Percentiles rank a stretch among this genome's conserved stretches.
phyloP scores from a whole-genome alignment of 108 stramenopile genomes.

The Cyclotella kingstonii region DNA sequence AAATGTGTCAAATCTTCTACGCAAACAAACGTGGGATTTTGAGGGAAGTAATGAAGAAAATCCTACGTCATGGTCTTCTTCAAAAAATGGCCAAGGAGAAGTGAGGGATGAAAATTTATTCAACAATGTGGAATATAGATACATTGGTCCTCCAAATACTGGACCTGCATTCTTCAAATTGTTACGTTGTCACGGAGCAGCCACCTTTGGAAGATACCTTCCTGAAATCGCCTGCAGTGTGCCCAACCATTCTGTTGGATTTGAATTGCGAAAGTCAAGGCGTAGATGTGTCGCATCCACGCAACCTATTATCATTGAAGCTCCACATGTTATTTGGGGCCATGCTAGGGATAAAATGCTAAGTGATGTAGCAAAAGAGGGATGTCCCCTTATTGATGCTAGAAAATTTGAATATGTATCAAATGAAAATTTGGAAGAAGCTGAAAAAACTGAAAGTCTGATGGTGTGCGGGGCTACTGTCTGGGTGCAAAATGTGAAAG shows the following conservation, averaged over 20 bases:
- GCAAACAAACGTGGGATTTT: too few species aligned
- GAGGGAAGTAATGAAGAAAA: too few species aligned
- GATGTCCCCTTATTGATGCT: slow-evolving; percentile 38
- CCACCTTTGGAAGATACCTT: slow-evolving; percentile 39
- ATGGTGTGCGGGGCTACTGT: slow-evolving; percentile 36
- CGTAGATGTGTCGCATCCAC: slow-evolving; percentile 10
- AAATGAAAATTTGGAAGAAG: slow-evolving; percentile 30
- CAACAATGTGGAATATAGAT: slow-evolving; percentile 39
- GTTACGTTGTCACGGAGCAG: slow-evolving; percentile 35
- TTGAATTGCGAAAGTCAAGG: slow-evolving; percentile 30
- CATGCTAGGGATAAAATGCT: slow-evolving; percentile 35
- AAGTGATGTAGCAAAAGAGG: slow-evolving; percentile 30
- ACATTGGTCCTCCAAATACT: slow-evolving; percentile 23
- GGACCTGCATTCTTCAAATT: slow-evolving; percentile 38
- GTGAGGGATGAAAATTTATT: slow-evolving; percentile 18
- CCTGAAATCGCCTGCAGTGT: slow-evolving; percentile 47
- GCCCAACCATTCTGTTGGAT: slow-evolving; percentile 34
- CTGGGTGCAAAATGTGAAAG: slow-evolving; percentile 39
- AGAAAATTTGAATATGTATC: slow-evolving; percentile 41
- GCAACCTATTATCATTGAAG: slow-evolving; percentile 43
- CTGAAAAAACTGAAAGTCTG: slow-evolving; percentile 35
- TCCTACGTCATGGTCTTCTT: too few species aligned
- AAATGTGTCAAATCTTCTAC: neutral
- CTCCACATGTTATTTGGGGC: slow-evolving; percentile 44
- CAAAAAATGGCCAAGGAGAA: neutral